Conservation (phyloP, 192 early-diverging fungal genomes). For the Coemansia sp. region DNA sequence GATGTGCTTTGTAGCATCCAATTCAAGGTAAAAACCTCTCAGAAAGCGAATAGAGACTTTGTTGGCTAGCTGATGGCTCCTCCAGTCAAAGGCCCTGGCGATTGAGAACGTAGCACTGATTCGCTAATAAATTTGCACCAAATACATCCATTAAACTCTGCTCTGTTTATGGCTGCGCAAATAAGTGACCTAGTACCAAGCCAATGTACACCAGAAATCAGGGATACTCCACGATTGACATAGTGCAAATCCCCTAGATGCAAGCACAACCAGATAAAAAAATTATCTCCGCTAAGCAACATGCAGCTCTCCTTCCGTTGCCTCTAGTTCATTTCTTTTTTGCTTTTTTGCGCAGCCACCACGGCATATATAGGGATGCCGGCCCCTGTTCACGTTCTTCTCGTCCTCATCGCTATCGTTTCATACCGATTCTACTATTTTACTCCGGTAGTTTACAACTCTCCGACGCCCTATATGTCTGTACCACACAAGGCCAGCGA, state of each 20-base stretch:
- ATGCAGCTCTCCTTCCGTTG: neutral
- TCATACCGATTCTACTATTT: neutral
- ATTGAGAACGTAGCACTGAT: too few species aligned
- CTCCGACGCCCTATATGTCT: neutral
- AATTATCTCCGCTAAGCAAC: neutral
- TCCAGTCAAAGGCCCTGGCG: neutral
- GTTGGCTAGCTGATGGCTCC: neutral
- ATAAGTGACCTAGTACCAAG: neutral
- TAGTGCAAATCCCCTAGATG: neutral
- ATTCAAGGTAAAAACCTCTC: neutral
- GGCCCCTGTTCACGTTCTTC: neutral
- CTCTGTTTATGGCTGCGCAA: neutral
- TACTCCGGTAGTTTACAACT: neutral
- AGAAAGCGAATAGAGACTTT: slow-evolving; percentile 6
- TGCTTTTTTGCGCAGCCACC: neutral
- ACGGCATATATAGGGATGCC: neutral
- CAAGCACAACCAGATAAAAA: neutral
- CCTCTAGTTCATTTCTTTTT: neutral
- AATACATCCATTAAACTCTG: neutral
- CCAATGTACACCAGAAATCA: neutral
- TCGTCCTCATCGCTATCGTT: neutral
- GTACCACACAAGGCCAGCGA: neutral
- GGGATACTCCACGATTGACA: neutral
- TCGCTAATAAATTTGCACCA: too few species aligned
- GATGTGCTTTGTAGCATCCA: neutral